Conservation (phyloP, 2,329 filamentous ascomycete species). For the Apiospora hydei region DNA sequence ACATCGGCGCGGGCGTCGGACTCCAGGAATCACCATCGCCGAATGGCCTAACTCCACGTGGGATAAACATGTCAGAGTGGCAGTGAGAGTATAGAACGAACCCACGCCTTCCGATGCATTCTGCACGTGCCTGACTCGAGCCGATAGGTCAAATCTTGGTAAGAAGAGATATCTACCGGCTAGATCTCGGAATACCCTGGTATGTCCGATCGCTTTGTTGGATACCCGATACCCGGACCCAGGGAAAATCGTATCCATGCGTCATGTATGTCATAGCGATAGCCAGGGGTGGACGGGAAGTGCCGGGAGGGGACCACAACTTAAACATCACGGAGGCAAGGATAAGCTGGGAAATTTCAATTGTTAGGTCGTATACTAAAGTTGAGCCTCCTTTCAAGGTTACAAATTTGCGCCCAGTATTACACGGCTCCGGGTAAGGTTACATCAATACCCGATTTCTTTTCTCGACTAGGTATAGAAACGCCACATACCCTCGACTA, state of each 20-base stretch:
- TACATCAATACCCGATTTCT: too few species aligned
- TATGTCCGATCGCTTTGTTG: neutral
- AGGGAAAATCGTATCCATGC: neutral
- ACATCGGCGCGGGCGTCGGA: neutral
- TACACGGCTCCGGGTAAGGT: neutral
- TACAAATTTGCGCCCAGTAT: neutral
- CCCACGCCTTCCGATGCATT: neutral
- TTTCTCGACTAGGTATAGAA: too few species aligned
- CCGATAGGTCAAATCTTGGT: neutral
- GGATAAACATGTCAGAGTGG: neutral
- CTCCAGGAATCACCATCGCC: neutral
- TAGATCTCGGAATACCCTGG: neutral
- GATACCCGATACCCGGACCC: neutral
- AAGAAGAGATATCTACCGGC: neutral
- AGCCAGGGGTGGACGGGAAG: neutral
- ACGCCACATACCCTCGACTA: too few species aligned
- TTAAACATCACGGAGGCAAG: neutral
- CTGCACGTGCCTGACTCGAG: neutral
- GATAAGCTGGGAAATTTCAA: neutral
- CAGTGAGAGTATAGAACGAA: neutral
- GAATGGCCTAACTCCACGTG: neutral
- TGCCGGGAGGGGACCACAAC: neutral
- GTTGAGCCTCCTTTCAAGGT: neutral
- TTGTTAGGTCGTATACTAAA: neutral
- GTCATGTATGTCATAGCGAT: neutral